phyloP scores from a whole-genome alignment of 2,329 filamentous ascomycete genomes.

The Xylaria digitata region DNA sequence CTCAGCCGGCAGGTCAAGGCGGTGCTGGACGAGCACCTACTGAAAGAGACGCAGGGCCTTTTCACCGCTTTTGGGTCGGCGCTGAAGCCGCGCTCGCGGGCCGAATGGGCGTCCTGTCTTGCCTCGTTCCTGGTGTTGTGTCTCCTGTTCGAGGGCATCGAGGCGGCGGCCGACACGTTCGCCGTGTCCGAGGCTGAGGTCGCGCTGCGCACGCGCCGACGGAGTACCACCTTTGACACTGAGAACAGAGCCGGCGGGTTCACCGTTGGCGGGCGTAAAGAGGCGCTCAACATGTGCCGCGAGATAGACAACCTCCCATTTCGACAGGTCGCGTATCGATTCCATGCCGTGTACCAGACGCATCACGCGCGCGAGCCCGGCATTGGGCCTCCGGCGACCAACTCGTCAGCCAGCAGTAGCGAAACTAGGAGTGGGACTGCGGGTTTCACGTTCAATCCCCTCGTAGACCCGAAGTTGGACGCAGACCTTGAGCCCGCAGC shows the following conservation, averaged over 20 bases:
- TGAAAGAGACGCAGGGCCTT: constrained; percentile 62
- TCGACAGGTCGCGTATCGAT: constrained; percentile 69
- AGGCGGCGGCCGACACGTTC: constrained; percentile 64
- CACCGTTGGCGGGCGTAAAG: constrained; percentile 54
- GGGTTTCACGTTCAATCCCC: constrained; percentile 62
- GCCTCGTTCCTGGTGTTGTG: constrained; percentile 68
- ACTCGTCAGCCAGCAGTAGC: not conserved
- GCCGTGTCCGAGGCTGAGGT: constrained; percentile 64
- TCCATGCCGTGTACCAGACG: constrained; percentile 70
- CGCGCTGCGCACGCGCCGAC: constrained; percentile 53
- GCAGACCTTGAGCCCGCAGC: constrained; percentile 61
- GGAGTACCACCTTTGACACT: not conserved
- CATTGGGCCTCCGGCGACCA: constrained; percentile 8
- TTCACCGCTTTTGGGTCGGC: constrained; percentile 65
- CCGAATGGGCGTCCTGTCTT: constrained; percentile 67
- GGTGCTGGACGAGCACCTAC: constrained; percentile 66
- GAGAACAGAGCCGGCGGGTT: constrained; percentile 20
- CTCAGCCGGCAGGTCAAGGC: constrained; percentile 68
- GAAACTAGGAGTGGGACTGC: not conserved
- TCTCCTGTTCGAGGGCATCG: constrained; percentile 69
- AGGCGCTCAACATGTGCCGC: constrained; percentile 60
- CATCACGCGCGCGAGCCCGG: constrained; percentile 60
- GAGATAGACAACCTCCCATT: constrained; percentile 70
- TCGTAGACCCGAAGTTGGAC: constrained; percentile 58
- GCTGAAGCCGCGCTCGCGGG: constrained; percentile 64